A percentile compares a stretch with the other conserved stretches of the same genome.
Conservation (phyloP, 176 grass and related monocot genomes). For the Luzula sylvatica region DNA sequence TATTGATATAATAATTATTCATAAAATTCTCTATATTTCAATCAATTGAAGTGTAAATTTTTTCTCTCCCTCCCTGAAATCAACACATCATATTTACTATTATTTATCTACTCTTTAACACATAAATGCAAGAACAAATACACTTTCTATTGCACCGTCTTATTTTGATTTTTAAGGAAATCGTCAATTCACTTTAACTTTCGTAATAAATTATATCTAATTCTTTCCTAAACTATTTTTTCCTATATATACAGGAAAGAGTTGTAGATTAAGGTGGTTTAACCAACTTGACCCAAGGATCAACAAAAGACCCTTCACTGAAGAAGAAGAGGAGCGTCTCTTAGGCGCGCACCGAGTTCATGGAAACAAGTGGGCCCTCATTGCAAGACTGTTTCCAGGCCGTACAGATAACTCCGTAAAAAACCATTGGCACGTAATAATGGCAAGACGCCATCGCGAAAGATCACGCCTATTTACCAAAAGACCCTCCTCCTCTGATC, state of each 20-base stretch:
- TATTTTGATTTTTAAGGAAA: not conserved
- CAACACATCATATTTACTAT: too few relatives aligned
- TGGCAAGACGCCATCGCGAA: constrained; percentile 43
- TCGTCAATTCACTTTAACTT: not conserved
- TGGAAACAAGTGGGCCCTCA: constrained; percentile 51
- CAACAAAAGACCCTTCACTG: constrained; percentile 55
- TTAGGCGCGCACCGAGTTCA: constrained; percentile 35
- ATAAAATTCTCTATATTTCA: too few relatives aligned
- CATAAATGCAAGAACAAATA: too few relatives aligned
- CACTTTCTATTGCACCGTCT: too few relatives aligned
- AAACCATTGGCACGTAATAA: constrained; percentile 64
- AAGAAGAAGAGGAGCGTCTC: constrained; percentile 52
- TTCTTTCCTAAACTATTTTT: not conserved
- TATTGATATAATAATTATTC: too few relatives aligned
- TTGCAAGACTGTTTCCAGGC: constrained; percentile 45
- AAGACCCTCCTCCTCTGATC: constrained; percentile 9
- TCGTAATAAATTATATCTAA: not conserved
- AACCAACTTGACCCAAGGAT: constrained; percentile 72
- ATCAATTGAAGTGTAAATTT: too few relatives aligned
- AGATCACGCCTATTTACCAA: constrained; percentile 16
- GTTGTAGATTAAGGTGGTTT: constrained; percentile 67
- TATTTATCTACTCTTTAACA: too few relatives aligned
- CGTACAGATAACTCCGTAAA: constrained; percentile 58
- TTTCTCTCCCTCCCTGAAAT: too few relatives aligned
- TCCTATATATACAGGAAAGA: constrained; percentile 49